Evolutionary conservation across 129 eudicot species (phyloP).

Genomic region (Smallanthus sonchifolius): DNA sequence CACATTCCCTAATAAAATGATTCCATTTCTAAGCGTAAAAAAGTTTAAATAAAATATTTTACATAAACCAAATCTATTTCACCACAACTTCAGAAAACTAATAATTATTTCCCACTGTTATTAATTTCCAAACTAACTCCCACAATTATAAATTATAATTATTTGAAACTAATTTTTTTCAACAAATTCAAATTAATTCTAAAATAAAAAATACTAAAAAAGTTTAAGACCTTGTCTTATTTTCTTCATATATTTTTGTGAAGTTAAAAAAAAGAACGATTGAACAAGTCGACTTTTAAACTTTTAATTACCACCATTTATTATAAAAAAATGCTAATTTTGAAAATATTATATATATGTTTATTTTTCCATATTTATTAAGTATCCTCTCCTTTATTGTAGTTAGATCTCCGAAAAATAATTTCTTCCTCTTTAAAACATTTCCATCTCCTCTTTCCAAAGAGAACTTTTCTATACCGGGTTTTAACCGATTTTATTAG

Average conservation of each 20-base stretch:
- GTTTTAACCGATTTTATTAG: background rate
- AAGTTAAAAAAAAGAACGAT: background rate
- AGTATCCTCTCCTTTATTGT: constrained; percentile 21
- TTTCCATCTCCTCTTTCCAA: constrained; percentile 13
- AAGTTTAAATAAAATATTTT: background rate
- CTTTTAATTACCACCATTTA: background rate
- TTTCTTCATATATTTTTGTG: background rate
- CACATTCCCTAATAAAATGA: background rate
- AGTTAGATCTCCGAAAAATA: constrained; percentile 25
- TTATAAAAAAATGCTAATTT: background rate
- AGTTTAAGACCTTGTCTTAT: background rate
- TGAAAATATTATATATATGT: background rate
- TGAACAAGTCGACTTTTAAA: background rate
- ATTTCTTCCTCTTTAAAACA: constrained; percentile 9
- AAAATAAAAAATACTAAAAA: background rate
- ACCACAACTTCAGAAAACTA: background rate
- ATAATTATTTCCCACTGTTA: background rate
- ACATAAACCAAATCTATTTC: background rate
- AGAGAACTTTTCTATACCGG: background rate
- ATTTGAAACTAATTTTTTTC: background rate
- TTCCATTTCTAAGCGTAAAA: background rate
- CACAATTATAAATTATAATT: background rate
- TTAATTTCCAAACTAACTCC: background rate
- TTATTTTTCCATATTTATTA: constrained; percentile 18
- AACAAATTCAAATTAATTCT: background rate